Conservation (phyloP, 2,329 filamentous ascomycete genomes). For the Coniochaeta sp. region DNA sequence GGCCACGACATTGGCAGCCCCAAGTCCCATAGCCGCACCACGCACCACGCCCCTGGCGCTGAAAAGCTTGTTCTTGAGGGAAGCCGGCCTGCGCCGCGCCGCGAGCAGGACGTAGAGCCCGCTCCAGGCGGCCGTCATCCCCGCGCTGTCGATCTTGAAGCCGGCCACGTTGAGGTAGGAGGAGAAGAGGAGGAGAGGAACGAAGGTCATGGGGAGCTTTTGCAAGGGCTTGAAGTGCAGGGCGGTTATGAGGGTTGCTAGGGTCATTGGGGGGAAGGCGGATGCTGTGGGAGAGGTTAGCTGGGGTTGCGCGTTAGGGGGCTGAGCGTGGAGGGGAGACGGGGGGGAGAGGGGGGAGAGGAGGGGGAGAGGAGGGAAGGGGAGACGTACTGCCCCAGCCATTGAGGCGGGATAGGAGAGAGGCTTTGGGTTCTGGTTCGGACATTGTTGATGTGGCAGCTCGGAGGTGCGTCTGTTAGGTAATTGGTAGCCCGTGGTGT, state of each 20-base stretch:
- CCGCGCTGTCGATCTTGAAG: slow-evolving; percentile 49
- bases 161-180: slow-evolving; percentile 55
- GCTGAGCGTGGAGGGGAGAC: not conserved
- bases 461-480: too few relatives aligned
- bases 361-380: not conserved
- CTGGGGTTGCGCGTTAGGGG: slow-evolving; percentile 1
- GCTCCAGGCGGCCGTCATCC: slow-evolving; percentile 48
- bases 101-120: slow-evolving; percentile 52
- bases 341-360: not conserved
- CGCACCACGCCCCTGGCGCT: slow-evolving; percentile 43
- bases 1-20: slow-evolving; percentile 37
- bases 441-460: not conserved
- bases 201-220: slow-evolving; percentile 40
- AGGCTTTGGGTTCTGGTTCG: slow-evolving; percentile 5
- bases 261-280: slow-evolving; percentile 45
- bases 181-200: slow-evolving; percentile 47
- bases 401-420: slow-evolving; percentile 11
- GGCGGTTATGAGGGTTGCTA: slow-evolving; percentile 49
- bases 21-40: slow-evolving; percentile 42
- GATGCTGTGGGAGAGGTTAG: slow-evolving; percentile 36
- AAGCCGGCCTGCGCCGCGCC: slow-evolving; percentile 32
- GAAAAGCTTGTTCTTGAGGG: slow-evolving; percentile 29
- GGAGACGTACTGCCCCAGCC: slow-evolving; percentile 17
- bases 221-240: slow-evolving; percentile 50
- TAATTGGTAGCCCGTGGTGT: too few relatives aligned